Conservation (phyloP, 352 stramenopile species). For the Elongisporangium undulatum region DNA sequence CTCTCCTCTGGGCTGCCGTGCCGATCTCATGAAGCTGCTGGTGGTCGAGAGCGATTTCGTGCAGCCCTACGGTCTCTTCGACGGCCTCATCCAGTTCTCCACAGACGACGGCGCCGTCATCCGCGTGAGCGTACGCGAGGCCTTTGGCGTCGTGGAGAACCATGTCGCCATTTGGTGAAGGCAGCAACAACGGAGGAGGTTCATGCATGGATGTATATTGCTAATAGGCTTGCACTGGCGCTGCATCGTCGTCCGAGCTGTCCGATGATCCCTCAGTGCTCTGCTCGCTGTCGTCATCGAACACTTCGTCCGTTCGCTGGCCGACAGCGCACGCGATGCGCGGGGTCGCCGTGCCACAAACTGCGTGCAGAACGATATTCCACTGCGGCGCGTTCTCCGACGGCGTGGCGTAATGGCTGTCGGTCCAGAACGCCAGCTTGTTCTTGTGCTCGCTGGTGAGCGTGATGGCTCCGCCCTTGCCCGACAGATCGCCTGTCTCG, state of each 20-base stretch:
- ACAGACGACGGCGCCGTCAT: constrained; percentile 9
- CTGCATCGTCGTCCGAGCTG: background rate
- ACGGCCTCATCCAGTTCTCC: constrained; percentile 11
- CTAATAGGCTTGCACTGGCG: background rate
- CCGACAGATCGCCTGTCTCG: constrained; percentile 52
- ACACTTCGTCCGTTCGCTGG: constrained; percentile 4
- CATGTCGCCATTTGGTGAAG: constrained; percentile 35
- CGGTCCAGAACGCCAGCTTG: constrained; percentile 9
- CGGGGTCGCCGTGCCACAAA: constrained; percentile 28
- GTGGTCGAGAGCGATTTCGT: constrained; percentile 35
- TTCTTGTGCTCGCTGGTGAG: constrained; percentile 18
- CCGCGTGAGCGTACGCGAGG: constrained; percentile 16
- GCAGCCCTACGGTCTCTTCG: constrained; percentile 31
- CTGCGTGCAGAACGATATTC: constrained; percentile 48
- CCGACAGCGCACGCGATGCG: constrained; percentile 39
- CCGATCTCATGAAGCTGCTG: constrained; percentile 25
- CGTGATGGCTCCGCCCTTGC: constrained; percentile 41
- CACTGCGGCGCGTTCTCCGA: constrained; percentile 33
- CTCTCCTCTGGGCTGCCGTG: constrained; percentile 20
- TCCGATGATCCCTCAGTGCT: background rate
- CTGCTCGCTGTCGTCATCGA: background rate
- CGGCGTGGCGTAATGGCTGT: constrained; percentile 29
- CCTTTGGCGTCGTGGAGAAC: constrained; percentile 43
- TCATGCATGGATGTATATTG: background rate
- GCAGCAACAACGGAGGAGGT: background rate